Base-by-base conservation (phyloP, 2,329 filamentous ascomycete genomes). In the Talaromyces sp. region DNA sequence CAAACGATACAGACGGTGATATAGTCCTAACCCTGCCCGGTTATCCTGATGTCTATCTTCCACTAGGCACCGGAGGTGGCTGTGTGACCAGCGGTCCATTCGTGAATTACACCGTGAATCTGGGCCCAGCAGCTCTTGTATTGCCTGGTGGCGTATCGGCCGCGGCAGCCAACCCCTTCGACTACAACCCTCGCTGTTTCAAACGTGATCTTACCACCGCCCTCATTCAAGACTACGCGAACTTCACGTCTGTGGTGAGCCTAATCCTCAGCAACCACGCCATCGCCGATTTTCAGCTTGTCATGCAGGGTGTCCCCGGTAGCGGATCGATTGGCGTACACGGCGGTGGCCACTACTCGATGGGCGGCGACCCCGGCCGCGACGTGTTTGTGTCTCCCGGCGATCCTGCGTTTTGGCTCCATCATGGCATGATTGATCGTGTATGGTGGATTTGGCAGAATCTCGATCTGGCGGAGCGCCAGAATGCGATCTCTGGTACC, bases 371-470 rank as follows among this genome's bases (percentile, higher is more conserved):
- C 60, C 76, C 77, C 0, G 80, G 77, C 11, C 77, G 69, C 34
- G 81, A 83, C 68, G 70, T 82, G 43, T 80, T 79, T 59, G 74
- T 75, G 1, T 80, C 77, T 4, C 80, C 82, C 1, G 76, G 73
- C 15, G 81, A 83, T 56, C 80, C 80, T 6, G 71, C 70, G 25
- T 83, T 83, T 72, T 83, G 73, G 66, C 71, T 82, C 13, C 81
- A 83, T 68, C 81, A 83, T 66, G 74, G 75, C 2, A 76, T 77
- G 68, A 79, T 83, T 34, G 82, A 84, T 66, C 74, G 80, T 15
- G 71, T 76, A 3, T 84, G 75, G 70, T 81, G 79, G 77, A 80
- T 78, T 5, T 84, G 82, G 82, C 82, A 84, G 69, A 81, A 80
- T 43, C 34, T 25, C 22, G 65, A 69, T 22, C 67, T 58, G 27